phyloP scores from a whole-genome alignment of 202 grass and related monocot species.

The Zoysia matrella region DNA sequence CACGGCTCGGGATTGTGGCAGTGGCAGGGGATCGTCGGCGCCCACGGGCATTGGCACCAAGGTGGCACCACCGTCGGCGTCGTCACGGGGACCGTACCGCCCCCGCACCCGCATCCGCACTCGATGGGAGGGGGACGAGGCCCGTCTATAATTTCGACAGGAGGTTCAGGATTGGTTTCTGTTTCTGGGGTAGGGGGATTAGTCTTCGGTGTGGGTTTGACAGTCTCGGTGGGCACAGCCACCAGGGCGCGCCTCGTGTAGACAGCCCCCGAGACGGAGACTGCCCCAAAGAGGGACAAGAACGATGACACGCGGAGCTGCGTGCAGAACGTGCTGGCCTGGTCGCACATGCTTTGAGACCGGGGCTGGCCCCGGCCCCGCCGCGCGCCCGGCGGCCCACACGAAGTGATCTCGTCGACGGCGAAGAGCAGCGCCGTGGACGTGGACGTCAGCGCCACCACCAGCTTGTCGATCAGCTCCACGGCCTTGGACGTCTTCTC shows the following conservation, averaged over 20 bases:
- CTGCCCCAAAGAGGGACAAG: background rate
- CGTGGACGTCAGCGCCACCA: constrained; percentile 10
- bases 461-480: constrained; percentile 24
- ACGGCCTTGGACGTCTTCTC: background rate
- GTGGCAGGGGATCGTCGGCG: constrained; percentile 1
- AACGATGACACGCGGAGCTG: background rate
- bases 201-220: no score
- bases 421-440: constrained; percentile 6
- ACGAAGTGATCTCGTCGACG: constrained; percentile 39
- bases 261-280: background rate
- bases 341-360: background rate
- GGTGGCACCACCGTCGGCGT: background rate
- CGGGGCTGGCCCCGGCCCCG: background rate
- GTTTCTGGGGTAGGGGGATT: no score
- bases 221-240: no score
- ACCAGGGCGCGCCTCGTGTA: background rate
- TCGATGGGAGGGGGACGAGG: no score
- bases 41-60: background rate
- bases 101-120: no score
- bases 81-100: background rate
- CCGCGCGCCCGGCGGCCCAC: background rate
- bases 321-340: background rate
- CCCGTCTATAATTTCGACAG: no score
- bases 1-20: constrained; percentile 4
- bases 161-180: no score